Conservation (phyloP, 208 protist genomes). For the Trypanosomatidae sp. region DNA sequence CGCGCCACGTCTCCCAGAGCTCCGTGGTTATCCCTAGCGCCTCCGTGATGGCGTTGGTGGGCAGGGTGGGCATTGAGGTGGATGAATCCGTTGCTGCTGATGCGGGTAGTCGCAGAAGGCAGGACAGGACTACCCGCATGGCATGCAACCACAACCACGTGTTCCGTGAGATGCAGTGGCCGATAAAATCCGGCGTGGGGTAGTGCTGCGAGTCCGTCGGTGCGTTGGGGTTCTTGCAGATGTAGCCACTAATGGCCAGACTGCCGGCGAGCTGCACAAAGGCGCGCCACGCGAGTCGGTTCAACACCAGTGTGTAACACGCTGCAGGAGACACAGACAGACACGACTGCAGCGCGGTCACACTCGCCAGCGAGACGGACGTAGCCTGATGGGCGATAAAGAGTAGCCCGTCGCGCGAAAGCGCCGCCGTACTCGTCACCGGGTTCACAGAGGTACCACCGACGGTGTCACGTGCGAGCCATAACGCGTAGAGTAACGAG, state of each 20-base stretch:
- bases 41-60: conserved; percentile 6
- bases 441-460: background rate
- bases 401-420: conserved; percentile 22
- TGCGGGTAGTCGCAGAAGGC: conserved; percentile 10
- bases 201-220: conserved; percentile 19
- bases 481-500: conserved; percentile 41
- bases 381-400: conserved; percentile 24
- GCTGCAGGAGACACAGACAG: conserved; percentile 14
- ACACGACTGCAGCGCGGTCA: conserved; percentile 17
- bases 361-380: conserved; percentile 8
- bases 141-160: conserved; percentile 30
- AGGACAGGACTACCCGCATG: conserved; percentile 13
- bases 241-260: conserved; percentile 30
- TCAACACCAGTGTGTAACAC: conserved; percentile 26
- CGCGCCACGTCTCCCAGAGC: conserved; percentile 20
- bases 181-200: conserved; percentile 20
- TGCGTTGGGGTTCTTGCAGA: conserved; percentile 15
- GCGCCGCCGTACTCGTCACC: conserved; percentile 11
- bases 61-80: conserved; percentile 1
- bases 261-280: conserved; percentile 17
- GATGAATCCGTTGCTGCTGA: background rate
- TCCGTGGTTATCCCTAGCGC: conserved; percentile 13
- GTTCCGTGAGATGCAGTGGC: conserved; percentile 12
- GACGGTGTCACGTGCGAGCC: conserved; percentile 14
- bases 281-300: conserved; percentile 31